Conservation (phyloP, 2,329 filamentous ascomycete species). For the Paecilomyces sp. region DNA sequence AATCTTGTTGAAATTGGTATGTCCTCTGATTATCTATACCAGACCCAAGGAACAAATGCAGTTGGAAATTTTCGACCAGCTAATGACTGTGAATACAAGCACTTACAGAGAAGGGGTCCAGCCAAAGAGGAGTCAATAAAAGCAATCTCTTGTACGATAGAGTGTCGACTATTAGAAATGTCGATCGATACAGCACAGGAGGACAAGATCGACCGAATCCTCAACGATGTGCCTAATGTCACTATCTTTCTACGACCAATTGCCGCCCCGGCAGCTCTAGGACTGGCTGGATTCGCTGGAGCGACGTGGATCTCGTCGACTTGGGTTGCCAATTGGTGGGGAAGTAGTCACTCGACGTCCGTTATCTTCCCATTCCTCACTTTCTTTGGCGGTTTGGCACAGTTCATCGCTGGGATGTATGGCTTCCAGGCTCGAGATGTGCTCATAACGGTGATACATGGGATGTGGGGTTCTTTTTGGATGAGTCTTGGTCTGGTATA, state of each 20-base stretch:
- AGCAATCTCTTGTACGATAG: background rate
- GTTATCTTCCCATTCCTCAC: slow-evolving; percentile 22
- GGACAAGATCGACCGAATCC: background rate
- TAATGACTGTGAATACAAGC: background rate
- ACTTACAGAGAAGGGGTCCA: too few relatives aligned
- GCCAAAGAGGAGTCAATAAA: background rate
- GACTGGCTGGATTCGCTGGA: slow-evolving; percentile 20
- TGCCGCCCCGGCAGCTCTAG: slow-evolving; percentile 20
- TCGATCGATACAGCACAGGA: background rate
- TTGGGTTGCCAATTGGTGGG: slow-evolving; percentile 13
- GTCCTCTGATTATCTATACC: background rate
- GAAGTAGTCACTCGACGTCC: slow-evolving; percentile 11
- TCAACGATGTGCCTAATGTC: slow-evolving; percentile 10
- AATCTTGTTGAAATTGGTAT: background rate
- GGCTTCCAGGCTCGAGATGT: slow-evolving; percentile 14
- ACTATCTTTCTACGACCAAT: slow-evolving; percentile 19
- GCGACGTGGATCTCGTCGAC: slow-evolving; percentile 19
- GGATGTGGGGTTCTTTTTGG: slow-evolving; percentile 16
- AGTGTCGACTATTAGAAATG: background rate
- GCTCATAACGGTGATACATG: slow-evolving; percentile 14
- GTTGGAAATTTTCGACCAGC: too few relatives aligned
- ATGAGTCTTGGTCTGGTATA: slow-evolving; percentile 13
- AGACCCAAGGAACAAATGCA: background rate
- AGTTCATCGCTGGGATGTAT: slow-evolving; percentile 18
- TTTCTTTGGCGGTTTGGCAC: slow-evolving; percentile 18